Conservation (phyloP, 2,329 filamentous ascomycete species). For the Graphilbum ipis-grandicollis region DNA sequence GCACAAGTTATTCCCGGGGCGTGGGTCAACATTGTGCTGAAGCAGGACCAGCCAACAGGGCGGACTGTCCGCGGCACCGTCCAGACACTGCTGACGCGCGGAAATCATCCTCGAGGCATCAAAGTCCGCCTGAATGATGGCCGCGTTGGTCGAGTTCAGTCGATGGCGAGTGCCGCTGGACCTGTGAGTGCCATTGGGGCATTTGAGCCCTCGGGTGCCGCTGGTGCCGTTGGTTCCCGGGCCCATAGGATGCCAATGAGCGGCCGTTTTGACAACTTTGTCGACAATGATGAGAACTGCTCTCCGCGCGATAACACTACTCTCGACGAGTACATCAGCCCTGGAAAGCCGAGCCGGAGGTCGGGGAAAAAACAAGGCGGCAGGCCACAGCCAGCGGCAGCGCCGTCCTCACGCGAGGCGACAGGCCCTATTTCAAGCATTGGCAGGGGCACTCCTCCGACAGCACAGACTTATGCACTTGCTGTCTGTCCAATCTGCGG, state of each 20-base stretch:
- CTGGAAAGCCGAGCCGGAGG: slow-evolving; percentile 9
- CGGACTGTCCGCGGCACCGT: slow-evolving; percentile 51
- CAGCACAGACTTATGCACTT: no score
- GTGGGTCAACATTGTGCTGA: slow-evolving; percentile 54
- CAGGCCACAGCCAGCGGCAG: no score
- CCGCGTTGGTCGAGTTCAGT: slow-evolving; percentile 56
- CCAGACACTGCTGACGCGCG: slow-evolving; percentile 49
- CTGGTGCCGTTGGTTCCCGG: no score
- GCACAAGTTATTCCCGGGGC: slow-evolving; percentile 40
- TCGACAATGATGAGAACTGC: no score
- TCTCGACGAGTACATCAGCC: slow-evolving; percentile 28
- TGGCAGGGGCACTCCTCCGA: no score
- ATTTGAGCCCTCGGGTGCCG: no score
- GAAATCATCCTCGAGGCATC: slow-evolving; percentile 62
- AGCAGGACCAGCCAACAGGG: slow-evolving; percentile 59
- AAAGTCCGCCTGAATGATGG: slow-evolving; percentile 60
- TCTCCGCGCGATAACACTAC: slow-evolving; percentile 25
- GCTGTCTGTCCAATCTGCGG: slow-evolving; percentile 46
- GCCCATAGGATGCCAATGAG: no score
- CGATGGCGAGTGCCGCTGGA: slow-evolving; percentile 21
- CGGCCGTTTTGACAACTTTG: no score
- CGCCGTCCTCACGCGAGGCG: no score
- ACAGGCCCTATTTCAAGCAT: no score
- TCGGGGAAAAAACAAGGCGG: no score
- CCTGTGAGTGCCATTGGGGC: no score